A percentile compares a stretch with the other conserved stretches of the same genome.
phyloP scores from a whole-genome alignment of 805 yeast species.

The Candida cerambycidarum region DNA sequence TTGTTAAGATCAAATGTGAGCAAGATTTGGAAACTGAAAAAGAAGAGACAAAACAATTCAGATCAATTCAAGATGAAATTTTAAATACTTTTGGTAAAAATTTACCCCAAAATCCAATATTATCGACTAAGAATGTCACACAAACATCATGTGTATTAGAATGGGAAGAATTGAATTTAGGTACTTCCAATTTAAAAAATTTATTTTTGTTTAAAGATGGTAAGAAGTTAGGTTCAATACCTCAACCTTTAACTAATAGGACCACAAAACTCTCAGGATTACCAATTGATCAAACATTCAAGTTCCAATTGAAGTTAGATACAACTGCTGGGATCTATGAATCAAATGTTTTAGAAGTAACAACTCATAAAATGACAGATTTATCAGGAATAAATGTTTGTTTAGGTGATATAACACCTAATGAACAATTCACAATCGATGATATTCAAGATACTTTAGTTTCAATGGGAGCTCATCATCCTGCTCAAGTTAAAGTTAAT shows the following conservation, averaged over 20 bases:
- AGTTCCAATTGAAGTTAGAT: constrained; percentile 74
- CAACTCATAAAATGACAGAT: constrained; percentile 95
- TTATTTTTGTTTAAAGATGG: constrained; percentile 76
- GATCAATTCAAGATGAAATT: constrained; percentile 69
- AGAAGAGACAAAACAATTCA: constrained; percentile 58
- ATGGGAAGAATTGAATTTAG: constrained; percentile 86
- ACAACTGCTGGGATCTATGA: constrained; percentile 87
- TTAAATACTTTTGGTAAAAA: constrained; percentile 68
- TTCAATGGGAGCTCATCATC: constrained; percentile 73
- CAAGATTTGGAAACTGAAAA: constrained; percentile 68
- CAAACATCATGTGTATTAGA: constrained; percentile 94
- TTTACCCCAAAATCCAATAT: constrained; percentile 68
- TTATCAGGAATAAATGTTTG: constrained; percentile 90
- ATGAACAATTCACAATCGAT: constrained; percentile 40
- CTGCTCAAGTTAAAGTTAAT: constrained; percentile 67
- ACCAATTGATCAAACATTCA: constrained; percentile 79
- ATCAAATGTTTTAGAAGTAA: constrained; percentile 66
- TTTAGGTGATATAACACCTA: constrained; percentile 71
- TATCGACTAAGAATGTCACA: constrained; percentile 74
- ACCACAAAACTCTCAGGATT: constrained; percentile 89
- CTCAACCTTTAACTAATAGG: constrained; percentile 73
- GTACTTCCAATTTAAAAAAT: constrained; percentile 76
- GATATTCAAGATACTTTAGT: constrained; percentile 64
- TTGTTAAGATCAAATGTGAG: constrained; percentile 81
- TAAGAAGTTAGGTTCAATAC: constrained; percentile 74